Evolutionary conservation across 495 filamentous ascomycete species (phyloP).

Genomic region (Xylaria nigripes): DNA sequence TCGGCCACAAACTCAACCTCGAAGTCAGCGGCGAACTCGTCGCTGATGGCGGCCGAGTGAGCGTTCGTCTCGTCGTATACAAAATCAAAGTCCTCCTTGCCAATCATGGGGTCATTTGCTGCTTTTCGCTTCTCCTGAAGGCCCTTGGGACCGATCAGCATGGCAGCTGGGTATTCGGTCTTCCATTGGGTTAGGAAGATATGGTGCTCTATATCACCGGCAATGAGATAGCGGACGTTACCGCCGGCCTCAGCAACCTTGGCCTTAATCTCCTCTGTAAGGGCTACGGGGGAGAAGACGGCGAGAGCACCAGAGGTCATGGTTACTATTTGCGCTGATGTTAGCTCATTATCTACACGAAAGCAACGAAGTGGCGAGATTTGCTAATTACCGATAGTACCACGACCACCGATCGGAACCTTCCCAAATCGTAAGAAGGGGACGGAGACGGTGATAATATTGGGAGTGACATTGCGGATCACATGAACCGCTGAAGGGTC

Average conservation of each 20-base stretch:
- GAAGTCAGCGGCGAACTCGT: conserved; percentile 81
- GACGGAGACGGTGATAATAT: conserved; percentile 71
- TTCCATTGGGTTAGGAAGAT: conserved; percentile 83
- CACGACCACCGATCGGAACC: conserved; percentile 77
- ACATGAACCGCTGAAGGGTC: conserved; percentile 77
- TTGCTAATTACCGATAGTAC: conserved; percentile 61
- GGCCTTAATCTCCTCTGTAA: conserved; percentile 67
- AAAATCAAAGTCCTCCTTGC: conserved; percentile 58
- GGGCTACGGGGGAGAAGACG: conserved; percentile 82
- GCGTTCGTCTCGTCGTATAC: conserved; percentile 41
- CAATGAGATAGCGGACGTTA: conserved; percentile 73
- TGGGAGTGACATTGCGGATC: conserved; percentile 70
- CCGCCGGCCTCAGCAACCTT: conserved; percentile 60
- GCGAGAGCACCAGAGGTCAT: conserved; percentile 69
- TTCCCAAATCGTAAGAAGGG: conserved; percentile 78
- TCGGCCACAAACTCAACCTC: conserved; percentile 73
- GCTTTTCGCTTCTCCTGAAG: conserved; percentile 75
- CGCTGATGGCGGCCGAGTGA: conserved; percentile 44
- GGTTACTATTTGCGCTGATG: conserved; percentile 46
- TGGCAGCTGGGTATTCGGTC: conserved; percentile 64
- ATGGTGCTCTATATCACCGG: conserved; percentile 86
- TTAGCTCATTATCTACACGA: conserved; percentile 4
- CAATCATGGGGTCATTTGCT: conserved; percentile 49
- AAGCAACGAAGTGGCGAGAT: neutral
- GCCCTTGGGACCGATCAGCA: conserved; percentile 76